Evolutionary conservation across 2,329 filamentous ascomycete genomes (phyloP).

Genomic region (Xylariomycetidae sp.): DNA sequence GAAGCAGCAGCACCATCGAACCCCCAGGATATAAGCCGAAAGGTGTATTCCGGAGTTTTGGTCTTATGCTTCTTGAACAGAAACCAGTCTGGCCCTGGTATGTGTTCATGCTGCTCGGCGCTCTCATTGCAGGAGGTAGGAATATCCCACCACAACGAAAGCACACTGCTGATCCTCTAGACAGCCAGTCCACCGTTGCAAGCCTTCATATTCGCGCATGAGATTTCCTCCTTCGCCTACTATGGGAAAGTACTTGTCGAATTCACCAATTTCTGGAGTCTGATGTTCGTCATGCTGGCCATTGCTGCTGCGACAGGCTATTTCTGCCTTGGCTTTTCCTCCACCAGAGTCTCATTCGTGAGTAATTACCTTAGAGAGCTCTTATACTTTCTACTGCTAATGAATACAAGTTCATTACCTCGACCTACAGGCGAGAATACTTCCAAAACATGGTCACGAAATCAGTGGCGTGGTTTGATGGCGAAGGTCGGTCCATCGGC

Average conservation of each 20-base stretch:
- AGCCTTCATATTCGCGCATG: constrained; percentile 49
- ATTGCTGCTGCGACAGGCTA: constrained; percentile 47
- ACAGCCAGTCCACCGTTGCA: constrained; percentile 42
- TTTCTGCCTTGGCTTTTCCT: constrained; percentile 39
- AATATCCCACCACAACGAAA: background rate
- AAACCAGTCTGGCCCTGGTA: constrained; percentile 23
- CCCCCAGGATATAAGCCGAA: constrained; percentile 10
- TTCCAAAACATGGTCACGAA: constrained; percentile 53
- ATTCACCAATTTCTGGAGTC: constrained; percentile 51
- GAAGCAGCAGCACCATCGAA: constrained; percentile 1
- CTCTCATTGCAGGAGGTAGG: constrained; percentile 30
- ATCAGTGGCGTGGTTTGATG: constrained; percentile 54
- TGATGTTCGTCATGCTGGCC: constrained; percentile 59
- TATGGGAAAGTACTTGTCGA: constrained; percentile 17
- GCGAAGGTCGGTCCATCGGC: constrained; percentile 52
- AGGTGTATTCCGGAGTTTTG: constrained; percentile 22
- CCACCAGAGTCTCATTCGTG: constrained; percentile 40
- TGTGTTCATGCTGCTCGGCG: constrained; percentile 21
- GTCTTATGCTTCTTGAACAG: constrained; percentile 22
- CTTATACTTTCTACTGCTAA: constrained; percentile 3
- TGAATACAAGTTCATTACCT: constrained; percentile 35
- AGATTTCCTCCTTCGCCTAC: constrained; percentile 33
- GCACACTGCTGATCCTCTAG: constrained; percentile 3
- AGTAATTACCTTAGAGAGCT: constrained; percentile 5
- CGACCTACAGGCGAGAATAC: constrained; percentile 53